A percentile compares a stretch with the other conserved stretches of the same genome.
phyloP scores from a whole-genome alignment of 192 early-diverging fungal genomes.

The Jimgerdemannia flammicorona region DNA sequence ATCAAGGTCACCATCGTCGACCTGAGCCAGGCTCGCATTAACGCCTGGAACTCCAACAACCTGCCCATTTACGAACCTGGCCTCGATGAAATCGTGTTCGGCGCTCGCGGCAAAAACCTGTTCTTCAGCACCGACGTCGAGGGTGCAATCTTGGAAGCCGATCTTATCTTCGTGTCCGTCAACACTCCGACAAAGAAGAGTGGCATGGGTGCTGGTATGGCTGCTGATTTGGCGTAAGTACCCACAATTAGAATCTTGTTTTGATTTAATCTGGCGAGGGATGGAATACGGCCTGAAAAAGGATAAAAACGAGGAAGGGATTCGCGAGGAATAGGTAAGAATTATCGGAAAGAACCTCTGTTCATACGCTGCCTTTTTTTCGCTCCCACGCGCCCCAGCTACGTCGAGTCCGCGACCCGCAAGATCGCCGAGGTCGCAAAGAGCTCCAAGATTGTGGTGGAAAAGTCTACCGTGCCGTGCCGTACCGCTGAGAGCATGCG shows the following conservation, averaged over 20 bases:
- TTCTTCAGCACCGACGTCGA: constrained; percentile 86
- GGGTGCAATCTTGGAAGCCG: constrained; percentile 67
- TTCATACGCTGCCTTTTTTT: too few species aligned
- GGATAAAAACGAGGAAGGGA: neutral
- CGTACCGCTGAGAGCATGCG: constrained; percentile 83
- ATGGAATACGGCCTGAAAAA: neutral
- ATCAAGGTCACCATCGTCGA: constrained; percentile 92
- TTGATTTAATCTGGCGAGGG: too few species aligned
- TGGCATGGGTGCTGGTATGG: constrained; percentile 74
- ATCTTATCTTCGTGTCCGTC: constrained; percentile 91
- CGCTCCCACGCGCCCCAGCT: constrained; percentile 32
- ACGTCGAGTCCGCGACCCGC: constrained; percentile 77
- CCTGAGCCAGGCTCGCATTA: constrained; percentile 73
- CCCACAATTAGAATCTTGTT: too few species aligned
- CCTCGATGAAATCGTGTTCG: constrained; percentile 79
- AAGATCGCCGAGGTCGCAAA: constrained; percentile 79
- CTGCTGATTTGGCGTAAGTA: constrained; percentile 78
- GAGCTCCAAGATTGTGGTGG: constrained; percentile 85
- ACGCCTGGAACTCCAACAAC: constrained; percentile 84
- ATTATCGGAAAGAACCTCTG: too few species aligned
- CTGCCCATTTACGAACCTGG: constrained; percentile 94
- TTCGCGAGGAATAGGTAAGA: too few species aligned
- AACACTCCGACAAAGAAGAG: constrained; percentile 87
- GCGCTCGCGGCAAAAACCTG: constrained; percentile 74
- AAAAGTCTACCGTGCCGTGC: constrained; percentile 95